These are phyloP conservation scores for Calonectria pseudoturangicola DNA, from an alignment of 2,329 filamentous ascomycete genomes.

Conservation along the genomic window DNA sequence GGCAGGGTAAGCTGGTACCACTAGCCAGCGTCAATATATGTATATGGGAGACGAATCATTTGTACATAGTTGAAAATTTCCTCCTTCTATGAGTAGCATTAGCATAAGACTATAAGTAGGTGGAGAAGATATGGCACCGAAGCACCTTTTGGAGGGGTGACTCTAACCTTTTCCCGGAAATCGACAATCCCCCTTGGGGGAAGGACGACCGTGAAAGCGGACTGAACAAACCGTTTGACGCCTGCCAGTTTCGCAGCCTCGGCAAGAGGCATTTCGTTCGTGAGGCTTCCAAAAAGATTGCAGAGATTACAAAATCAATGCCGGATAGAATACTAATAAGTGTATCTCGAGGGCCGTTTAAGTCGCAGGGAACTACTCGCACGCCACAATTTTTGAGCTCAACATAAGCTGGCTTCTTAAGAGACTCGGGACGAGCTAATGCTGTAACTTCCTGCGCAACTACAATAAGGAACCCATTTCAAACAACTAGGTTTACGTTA, in stretches of 20 bases:
- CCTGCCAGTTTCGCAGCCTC: background rate
- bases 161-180: too few relatives aligned
- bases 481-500: background rate
- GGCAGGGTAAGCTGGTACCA: constrained; percentile 70
- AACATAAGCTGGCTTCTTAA: too few relatives aligned
- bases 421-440: too few relatives aligned
- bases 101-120: background rate
- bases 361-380: too few relatives aligned
- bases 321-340: background rate
- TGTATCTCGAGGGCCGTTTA: too few relatives aligned
- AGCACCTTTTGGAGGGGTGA: too few relatives aligned
- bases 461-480: too few relatives aligned
- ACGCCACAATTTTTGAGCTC: too few relatives aligned
- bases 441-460: too few relatives aligned
- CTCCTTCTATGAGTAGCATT: constrained; percentile 63
- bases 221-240: background rate
- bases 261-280: background rate
- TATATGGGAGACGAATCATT: constrained; percentile 70
- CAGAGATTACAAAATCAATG: background rate
- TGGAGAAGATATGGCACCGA: too few relatives aligned
- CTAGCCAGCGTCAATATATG: constrained; percentile 73
- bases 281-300: background rate
- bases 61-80: constrained; percentile 68
- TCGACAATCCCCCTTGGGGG: too few relatives aligned
- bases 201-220: background rate